A percentile compares a stretch with the other conserved stretches of the same genome.
Conservation (phyloP, 179 eudicot species). For the Dionaea muscipula region DNA sequence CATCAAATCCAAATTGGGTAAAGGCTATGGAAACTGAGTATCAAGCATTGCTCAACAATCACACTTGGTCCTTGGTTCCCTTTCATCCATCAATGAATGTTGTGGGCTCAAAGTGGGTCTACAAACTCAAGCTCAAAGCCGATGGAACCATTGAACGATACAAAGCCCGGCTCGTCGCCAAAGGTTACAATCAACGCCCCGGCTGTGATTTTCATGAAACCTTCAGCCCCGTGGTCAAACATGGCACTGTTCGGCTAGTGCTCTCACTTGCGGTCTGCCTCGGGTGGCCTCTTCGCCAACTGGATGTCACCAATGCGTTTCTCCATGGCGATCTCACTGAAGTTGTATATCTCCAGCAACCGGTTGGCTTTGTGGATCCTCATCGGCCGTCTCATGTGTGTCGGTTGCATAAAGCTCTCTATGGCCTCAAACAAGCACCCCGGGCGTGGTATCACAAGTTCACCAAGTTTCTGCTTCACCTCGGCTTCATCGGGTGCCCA, state of each 20-base stretch:
- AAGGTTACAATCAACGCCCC: background rate
- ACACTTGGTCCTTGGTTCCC: constrained; percentile 4
- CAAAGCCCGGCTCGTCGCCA: constrained; percentile 3
- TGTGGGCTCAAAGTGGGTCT: constrained; percentile 4
- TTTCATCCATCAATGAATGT: background rate
- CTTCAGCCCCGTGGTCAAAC: background rate
- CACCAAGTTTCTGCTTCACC: background rate
- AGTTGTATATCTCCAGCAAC: background rate
- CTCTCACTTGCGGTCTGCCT: background rate
- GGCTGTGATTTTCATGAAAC: constrained; percentile 4
- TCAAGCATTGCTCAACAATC: constrained; percentile 1
- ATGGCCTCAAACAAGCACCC: constrained; percentile 1
- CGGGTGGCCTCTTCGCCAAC: background rate
- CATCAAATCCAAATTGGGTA: too few relatives aligned
- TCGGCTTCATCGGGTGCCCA: background rate
- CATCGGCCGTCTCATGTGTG: background rate
- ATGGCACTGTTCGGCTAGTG: background rate
- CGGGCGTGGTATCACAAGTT: background rate
- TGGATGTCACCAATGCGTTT: background rate
- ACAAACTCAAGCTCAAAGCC: background rate
- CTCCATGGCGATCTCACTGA: background rate
- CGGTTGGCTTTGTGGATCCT: background rate
- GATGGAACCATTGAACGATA: constrained; percentile 1
- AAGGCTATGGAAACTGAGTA: too few relatives aligned
- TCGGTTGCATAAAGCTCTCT: background rate